phyloP scores from a whole-genome alignment of 768 basidiomycete genomes.

The Rhizopogon vinicolor region DNA sequence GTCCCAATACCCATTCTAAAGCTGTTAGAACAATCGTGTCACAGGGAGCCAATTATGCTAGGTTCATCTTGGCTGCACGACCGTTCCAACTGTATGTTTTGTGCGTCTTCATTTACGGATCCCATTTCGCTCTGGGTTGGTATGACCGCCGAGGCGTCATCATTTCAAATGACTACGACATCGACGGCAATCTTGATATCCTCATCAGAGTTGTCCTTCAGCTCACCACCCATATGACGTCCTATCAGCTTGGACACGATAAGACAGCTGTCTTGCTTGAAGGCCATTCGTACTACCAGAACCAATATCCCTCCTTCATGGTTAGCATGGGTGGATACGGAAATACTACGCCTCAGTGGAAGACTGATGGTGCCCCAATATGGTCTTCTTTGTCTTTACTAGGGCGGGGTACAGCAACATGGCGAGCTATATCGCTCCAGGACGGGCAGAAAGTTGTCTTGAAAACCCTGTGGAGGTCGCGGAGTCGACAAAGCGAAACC shows the following conservation, averaged over 20 bases:
- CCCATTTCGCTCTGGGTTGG: slow-evolving; percentile 24
- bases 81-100: slow-evolving; percentile 27
- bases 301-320: background rate
- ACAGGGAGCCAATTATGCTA: slow-evolving; percentile 23
- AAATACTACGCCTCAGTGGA: background rate
- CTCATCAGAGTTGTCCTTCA: slow-evolving; percentile 20
- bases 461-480: background rate
- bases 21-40: slow-evolving; percentile 5
- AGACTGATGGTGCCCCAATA: background rate
- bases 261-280: background rate
- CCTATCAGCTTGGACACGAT: background rate
- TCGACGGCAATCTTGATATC: slow-evolving; percentile 13
- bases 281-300: background rate
- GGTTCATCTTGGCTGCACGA: slow-evolving; percentile 21
- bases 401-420: background rate
- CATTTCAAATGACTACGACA: slow-evolving; percentile 18
- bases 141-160: slow-evolving; percentile 15
- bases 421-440: background rate
- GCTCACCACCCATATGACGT: background rate
- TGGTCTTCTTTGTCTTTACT: background rate
- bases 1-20: background rate
- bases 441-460: background rate
- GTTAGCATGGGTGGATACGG: background rate
- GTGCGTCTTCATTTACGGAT: slow-evolving; percentile 24
- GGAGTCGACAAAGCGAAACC: too few relatives aligned